phyloP scores from a whole-genome alignment of 192 early-diverging fungal genomes.

The Coemansia sp. region DNA sequence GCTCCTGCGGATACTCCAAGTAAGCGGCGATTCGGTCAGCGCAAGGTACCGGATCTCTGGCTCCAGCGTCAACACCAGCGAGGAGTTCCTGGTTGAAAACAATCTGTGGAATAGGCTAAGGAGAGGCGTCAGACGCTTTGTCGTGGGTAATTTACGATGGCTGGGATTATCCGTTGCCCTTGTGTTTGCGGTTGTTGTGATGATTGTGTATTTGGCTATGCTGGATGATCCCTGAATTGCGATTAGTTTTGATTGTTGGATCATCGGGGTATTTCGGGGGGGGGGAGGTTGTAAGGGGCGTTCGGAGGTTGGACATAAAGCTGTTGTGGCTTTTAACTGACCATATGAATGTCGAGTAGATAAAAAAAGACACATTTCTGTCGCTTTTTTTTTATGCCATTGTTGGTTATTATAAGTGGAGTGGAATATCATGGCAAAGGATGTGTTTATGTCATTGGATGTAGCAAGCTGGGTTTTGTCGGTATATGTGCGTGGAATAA shows the following conservation, averaged over 20 bases:
- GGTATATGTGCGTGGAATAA: no score
- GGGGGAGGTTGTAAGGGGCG: no score
- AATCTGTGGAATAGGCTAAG: not conserved
- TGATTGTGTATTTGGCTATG: not conserved
- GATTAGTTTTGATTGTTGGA: not conserved
- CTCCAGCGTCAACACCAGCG: not conserved
- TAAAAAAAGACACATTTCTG: no score
- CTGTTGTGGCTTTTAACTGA: not conserved
- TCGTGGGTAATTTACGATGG: not conserved
- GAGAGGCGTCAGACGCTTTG: not conserved
- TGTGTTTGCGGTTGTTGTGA: not conserved
- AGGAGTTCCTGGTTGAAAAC: not conserved
- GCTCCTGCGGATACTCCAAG: not conserved
- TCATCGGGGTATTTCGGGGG: not conserved
- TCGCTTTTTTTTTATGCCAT: no score
- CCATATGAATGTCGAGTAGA: no score
- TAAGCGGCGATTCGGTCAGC: not conserved
- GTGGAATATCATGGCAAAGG: no score
- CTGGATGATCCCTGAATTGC: not conserved
- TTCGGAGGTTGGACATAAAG: not conserved
- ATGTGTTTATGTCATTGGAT: no score
- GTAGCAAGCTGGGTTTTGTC: no score
- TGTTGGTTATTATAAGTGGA: no score
- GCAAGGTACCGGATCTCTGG: not conserved
- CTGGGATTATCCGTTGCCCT: not conserved